Evolutionary conservation across 257 asterid genomes (phyloP).

Genomic region (Fraxinus anomala): DNA sequence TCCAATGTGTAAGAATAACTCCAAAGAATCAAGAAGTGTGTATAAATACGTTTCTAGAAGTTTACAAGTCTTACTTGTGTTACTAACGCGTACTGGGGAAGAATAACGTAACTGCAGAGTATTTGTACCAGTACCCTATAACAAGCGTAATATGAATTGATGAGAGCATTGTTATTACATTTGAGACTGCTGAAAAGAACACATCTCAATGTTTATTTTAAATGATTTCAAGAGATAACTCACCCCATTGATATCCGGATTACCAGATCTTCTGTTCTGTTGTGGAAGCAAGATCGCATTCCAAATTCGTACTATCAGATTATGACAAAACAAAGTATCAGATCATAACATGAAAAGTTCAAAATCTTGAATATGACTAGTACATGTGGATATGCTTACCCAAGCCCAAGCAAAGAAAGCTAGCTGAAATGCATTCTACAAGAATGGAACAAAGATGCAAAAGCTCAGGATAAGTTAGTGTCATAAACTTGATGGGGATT

Average conservation of each 20-base stretch:
- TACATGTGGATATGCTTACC: constrained; percentile 39
- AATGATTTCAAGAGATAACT: constrained; percentile 5
- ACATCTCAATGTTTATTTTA: background rate
- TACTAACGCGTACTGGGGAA: constrained; percentile 67
- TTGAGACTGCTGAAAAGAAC: background rate
- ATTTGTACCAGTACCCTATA: constrained; percentile 55
- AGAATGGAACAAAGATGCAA: background rate
- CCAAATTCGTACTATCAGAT: constrained; percentile 54
- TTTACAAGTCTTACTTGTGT: constrained; percentile 48
- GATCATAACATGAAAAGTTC: background rate
- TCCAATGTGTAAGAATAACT: background rate
- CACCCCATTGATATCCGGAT: constrained; percentile 66
- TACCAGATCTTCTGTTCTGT: constrained; percentile 36
- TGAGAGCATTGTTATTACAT: background rate
- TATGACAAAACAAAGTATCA: background rate
- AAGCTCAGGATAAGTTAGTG: constrained; percentile 19
- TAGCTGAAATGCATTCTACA: constrained; percentile 67
- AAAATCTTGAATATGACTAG: background rate
- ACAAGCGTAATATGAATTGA: background rate
- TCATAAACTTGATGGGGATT: background rate
- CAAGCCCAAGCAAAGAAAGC: constrained; percentile 72
- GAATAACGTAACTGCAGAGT: constrained; percentile 67
- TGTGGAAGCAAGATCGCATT: constrained; percentile 56
- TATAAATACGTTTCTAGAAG: background rate
- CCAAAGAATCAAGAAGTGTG: background rate